These are phyloP conservation scores for Trifolium subterraneum DNA, from an alignment of 306 rosid genomes.

Conservation along the genomic window DNA sequence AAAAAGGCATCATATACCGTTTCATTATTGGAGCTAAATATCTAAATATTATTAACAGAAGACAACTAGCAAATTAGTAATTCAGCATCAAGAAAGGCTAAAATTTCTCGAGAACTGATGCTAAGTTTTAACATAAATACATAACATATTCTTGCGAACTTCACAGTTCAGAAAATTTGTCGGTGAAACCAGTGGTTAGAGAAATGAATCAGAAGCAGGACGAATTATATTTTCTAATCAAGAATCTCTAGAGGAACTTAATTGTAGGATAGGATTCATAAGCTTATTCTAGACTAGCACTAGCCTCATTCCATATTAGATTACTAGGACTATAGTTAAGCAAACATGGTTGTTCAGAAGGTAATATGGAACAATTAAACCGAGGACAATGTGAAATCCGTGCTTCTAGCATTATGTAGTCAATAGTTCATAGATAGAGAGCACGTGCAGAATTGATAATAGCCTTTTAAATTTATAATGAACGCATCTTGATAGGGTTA, in stretches of 20 bases:
- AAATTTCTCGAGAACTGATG: slow-evolving; percentile 17
- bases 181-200: background rate
- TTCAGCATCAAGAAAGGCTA: slow-evolving; percentile 17
- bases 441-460: slow-evolving; percentile 7
- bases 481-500: slow-evolving; percentile 31
- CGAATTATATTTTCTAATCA: background rate
- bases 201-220: slow-evolving; percentile 29
- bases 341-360: slow-evolving; percentile 28
- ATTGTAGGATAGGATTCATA: slow-evolving; percentile 25
- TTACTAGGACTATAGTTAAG: slow-evolving; percentile 20
- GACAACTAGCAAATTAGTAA: slow-evolving; percentile 16
- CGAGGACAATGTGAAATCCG: background rate
- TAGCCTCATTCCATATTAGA: slow-evolving; percentile 26
- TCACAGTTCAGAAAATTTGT: background rate
- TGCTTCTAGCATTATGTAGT: slow-evolving; percentile 22
- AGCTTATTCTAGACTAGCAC: slow-evolving; percentile 19
- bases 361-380: slow-evolving; percentile 1
- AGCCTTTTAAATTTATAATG: background rate
- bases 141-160: slow-evolving; percentile 28
- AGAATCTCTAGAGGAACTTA: slow-evolving; percentile 15
- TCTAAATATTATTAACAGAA: slow-evolving; percentile 28
- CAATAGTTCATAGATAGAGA: slow-evolving; percentile 19
- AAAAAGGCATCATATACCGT: slow-evolving; percentile 18
- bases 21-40: slow-evolving; percentile 12
- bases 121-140: background rate